These are phyloP conservation scores for Diversispora epigaea DNA, from an alignment of 192 early-diverging fungal species.

Conservation along the genomic window DNA sequence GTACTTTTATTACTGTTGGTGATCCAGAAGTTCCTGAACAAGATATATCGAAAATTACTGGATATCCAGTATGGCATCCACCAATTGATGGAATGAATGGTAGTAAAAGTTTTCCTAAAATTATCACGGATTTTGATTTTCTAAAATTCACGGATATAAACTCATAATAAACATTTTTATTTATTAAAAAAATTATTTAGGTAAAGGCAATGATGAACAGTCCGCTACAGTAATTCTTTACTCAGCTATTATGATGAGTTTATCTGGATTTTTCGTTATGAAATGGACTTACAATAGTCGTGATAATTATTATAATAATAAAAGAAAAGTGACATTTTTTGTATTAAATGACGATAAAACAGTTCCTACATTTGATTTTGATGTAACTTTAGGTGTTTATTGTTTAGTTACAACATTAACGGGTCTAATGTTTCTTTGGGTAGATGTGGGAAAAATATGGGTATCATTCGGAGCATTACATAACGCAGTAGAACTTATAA, in stretches of 20 bases:
- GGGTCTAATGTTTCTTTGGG: slow-evolving; percentile 31
- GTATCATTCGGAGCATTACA: slow-evolving; percentile 34
- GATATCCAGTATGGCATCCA: slow-evolving; percentile 5
- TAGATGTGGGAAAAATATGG: slow-evolving; percentile 47
- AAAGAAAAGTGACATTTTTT: not conserved
- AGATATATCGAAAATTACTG: not conserved
- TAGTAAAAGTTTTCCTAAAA: no score
- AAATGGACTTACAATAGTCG: not conserved
- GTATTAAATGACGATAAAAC: not conserved
- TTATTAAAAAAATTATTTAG: no score
- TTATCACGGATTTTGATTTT: no score
- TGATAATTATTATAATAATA: not conserved
- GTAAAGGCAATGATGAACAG: not conserved
- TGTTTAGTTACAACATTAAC: slow-evolving; percentile 33
- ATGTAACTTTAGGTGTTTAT: slow-evolving; percentile 35
- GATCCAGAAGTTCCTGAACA: no score
- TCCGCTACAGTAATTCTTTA: not conserved
- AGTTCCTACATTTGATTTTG: slow-evolving; percentile 33
- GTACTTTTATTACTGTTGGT: no score
- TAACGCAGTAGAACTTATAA: slow-evolving; percentile 40
- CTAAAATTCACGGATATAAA: no score
- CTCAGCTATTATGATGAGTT: not conserved
- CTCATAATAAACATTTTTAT: no score
- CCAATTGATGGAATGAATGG: not conserved
- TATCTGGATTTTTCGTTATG: not conserved